Evolutionary conservation across 192 early-diverging fungal genomes (phyloP), one percentile per base, ranked within the genome.

Genomic region (Coemansia sp.): DNA sequence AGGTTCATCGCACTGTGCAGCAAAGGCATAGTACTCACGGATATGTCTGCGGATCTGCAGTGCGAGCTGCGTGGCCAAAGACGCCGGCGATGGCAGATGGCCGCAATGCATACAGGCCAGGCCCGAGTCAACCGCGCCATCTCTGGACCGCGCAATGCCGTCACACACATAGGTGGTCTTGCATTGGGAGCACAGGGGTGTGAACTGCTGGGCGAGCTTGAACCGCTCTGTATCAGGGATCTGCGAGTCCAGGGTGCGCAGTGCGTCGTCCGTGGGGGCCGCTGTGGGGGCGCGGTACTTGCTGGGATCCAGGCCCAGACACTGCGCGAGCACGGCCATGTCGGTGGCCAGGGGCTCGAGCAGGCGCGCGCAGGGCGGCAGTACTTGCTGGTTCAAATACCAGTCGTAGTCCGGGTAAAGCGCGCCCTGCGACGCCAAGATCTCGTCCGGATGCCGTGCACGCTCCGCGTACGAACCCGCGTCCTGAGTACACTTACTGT

Each of bases 341-440:
- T 97, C 91, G 0, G 94, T 96, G 50, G 93, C 90, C 23, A 99
- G 91, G 10, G 92, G 92, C 51, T 85, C 91, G 34, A 92, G 89
- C 17, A 99, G 77, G 69, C 97, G 90, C 0, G 87, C 81, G 19
- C 96, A 76, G 6, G 95, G 94, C 6, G 97, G 95, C 67, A 94
- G 87, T 0, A 99, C 87, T 75, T 99, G 97, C 46, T 94, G 92
- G 45, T 86, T 85, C 38, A 98, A 74, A 73, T 99, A 99, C 93
- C 96, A 99, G 61, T 98, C 93, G 64, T 76, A 76, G 73, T 99
- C 89, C 1, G 88, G 85, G 10, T 81, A 82, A 5, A 88, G 78
- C 15, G 62, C 34, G 34, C 76, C 70, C 4, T 66, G 75, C 7
- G 85, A 74, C 14, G 78, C 82, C 7, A 53, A 67, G 8, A 97